Evolutionary conservation across 2,329 filamentous ascomycete species (phyloP), one percentile per base, ranked within the genome.

Genomic region (Colletotrichum falcatum): DNA sequence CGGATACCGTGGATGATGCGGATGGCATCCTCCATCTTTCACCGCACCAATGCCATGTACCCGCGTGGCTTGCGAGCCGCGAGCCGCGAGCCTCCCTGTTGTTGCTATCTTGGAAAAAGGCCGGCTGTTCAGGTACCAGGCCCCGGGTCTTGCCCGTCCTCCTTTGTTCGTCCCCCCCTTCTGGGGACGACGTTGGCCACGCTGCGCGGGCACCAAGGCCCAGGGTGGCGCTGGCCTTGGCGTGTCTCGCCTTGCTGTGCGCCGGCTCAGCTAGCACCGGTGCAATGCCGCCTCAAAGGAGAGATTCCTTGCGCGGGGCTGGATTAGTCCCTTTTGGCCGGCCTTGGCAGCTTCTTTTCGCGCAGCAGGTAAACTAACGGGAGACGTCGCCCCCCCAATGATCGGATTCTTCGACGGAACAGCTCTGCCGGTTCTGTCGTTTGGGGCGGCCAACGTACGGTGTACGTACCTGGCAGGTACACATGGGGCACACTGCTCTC

Each of bases 111-210:
- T 62, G 46, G 46, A 48, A 46, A 39, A 35, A 11, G 11, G 26
- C 26, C 23, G 53, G 33, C n/a, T n/a, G 4, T 33, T 56, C 53
- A 61, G 59, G 56, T 28, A 26, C 44, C n/a, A 11, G 23, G 42
- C n/a, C 23, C 5, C 6, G 20, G 16, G 49, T 30, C 30, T 20
- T 5, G 16, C 20, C 8, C 16, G 37, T 16, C n/a, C 14, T 6
- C 23, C 33, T 56, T 56, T 33, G 5, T 48, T 23, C 16, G 16
- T 35, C 35, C 44, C 46, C 39, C 35, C 14, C 33, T 51, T 5
- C 18, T n/a, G n/a, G 46, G 30, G 20, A 46, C 33, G 28, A 61
- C 59, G 59, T 61, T 61, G 39, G 59, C 59, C 59, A 61, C 59
- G 59, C 59, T n/a, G 59, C 30, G 44, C 59, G 44, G 59, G 44